phyloP scores from a whole-genome alignment of 2,329 filamentous ascomycete species.

The Chrysoporthe puriensis region DNA sequence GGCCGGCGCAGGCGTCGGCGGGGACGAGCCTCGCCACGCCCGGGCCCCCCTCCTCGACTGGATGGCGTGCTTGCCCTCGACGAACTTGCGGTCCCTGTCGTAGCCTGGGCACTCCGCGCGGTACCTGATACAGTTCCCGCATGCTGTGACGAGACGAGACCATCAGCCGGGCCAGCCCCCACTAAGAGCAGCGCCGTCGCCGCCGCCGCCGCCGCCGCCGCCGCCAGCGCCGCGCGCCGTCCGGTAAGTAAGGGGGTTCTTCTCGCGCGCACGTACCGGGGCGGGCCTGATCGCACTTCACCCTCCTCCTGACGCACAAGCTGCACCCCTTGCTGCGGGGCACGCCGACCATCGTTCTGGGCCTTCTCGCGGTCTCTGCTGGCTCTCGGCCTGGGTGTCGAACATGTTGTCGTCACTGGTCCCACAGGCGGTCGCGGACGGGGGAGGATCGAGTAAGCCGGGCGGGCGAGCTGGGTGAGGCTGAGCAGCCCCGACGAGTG shows the following conservation, averaged over 20 bases:
- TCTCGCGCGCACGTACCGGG: conserved; percentile 35
- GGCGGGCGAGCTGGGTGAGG: background rate
- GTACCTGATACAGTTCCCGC: conserved; percentile 45
- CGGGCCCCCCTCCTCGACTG: conserved; percentile 33
- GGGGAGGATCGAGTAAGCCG: background rate
- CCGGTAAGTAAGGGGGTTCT: background rate
- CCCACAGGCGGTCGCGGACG: too few species aligned
- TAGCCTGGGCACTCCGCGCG: conserved; percentile 46
- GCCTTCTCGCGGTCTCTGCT: background rate
- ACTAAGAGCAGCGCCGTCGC: too few species aligned
- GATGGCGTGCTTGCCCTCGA: conserved; percentile 44
- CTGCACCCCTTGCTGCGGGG: conserved; percentile 44
- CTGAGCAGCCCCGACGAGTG: background rate
- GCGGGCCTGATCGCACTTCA: conserved; percentile 50
- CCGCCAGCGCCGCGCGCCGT: too few species aligned
- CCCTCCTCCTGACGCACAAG: conserved; percentile 45
- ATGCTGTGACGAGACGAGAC: conserved; percentile 26
- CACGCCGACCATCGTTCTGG: conserved; percentile 41
- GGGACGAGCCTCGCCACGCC: background rate
- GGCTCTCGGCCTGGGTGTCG: too few species aligned
- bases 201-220: too few species aligned
- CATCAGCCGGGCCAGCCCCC: background rate
- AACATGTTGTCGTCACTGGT: background rate
- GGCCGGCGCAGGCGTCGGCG: background rate
- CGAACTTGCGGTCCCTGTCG: conserved; percentile 44